Evolutionary conservation across 805 yeast genomes (phyloP).

Genomic region (Hyphopichia homilentoma): DNA sequence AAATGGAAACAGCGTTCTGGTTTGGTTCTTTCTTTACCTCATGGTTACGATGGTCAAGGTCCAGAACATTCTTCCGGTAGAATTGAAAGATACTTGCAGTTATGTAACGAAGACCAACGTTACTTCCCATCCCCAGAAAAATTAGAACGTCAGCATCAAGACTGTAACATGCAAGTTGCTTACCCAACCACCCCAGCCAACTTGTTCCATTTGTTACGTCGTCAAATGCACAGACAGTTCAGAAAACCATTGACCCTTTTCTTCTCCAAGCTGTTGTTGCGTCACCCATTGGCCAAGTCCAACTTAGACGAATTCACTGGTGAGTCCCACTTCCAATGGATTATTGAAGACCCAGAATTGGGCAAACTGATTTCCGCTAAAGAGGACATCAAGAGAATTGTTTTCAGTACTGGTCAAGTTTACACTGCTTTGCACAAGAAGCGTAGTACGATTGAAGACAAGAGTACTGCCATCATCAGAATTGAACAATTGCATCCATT

Average conservation of each 20-base stretch:
- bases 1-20: conserved; percentile 99
- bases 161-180: conserved; percentile 95
- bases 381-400: conserved; percentile 83
- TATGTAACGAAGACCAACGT: conserved; percentile 95
- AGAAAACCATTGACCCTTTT: conserved; percentile 84
- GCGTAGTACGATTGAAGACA: conserved; percentile 73
- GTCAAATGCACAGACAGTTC: conserved; percentile 99
- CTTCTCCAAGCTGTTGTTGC: conserved; percentile 89
- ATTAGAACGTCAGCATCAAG: conserved; percentile 96
- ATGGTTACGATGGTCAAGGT: conserved; percentile 99
- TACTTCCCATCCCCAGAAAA: conserved; percentile 85
- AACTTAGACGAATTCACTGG: conserved; percentile 78
- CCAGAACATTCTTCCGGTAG: conserved; percentile 99
- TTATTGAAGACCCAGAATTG: conserved; percentile 86
- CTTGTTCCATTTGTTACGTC: conserved; percentile 92
- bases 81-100: conserved; percentile 92
- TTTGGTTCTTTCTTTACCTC: conserved; percentile 90
- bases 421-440: conserved; percentile 87
- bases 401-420: conserved; percentile 89
- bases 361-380: conserved; percentile 73
- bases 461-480: conserved; percentile 81
- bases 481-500: conserved; percentile 97
- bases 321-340: conserved; percentile 91
- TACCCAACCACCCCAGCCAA: conserved; percentile 98
- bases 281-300: conserved; percentile 98